phyloP scores from a whole-genome alignment of 1,139 yeast species.

The Wickerhamiella infanticola region DNA sequence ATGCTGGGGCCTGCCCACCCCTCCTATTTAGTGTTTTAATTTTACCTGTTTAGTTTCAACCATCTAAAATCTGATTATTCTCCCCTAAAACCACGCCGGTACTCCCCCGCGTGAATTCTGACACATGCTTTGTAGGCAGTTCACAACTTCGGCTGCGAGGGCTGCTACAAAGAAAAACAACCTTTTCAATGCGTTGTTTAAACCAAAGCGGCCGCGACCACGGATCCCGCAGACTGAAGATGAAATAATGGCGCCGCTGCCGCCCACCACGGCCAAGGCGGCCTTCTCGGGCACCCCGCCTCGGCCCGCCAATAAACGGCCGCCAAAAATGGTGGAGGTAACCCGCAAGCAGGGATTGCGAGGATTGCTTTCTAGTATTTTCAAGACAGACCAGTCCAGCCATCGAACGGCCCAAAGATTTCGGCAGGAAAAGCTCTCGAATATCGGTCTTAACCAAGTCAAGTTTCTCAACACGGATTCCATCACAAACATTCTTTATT shows the following conservation, averaged over 20 bases:
- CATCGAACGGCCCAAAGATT: slow-evolving; percentile 2
- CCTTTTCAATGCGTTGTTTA: slow-evolving; percentile 1
- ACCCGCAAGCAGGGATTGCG: slow-evolving; percentile 9
- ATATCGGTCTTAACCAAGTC: slow-evolving; percentile 5
- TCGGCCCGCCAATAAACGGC: slow-evolving; percentile 12
- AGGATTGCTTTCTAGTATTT: slow-evolving; percentile 10
- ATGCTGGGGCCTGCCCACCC: too few relatives aligned
- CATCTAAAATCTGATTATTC: too few relatives aligned
- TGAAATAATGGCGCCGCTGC: neutral
- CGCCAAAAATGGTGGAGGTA: slow-evolving; percentile 14
- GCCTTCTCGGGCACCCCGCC: slow-evolving; percentile 4
- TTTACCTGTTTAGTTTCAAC: too few relatives aligned
- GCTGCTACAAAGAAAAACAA: neutral
- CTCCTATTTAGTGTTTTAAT: too few relatives aligned
- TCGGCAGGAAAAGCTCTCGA: slow-evolving; percentile 5
- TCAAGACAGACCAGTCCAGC: slow-evolving; percentile 3
- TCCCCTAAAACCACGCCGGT: too few relatives aligned
- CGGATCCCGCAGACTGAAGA: neutral
- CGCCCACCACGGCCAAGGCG: neutral
- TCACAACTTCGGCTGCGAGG: neutral
- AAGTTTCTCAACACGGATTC: slow-evolving; percentile 12
- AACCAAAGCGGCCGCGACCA: neutral
- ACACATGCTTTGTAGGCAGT: neutral
- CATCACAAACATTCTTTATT: slow-evolving; percentile 19
- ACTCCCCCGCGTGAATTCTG: neutral